Conservation (phyloP, 2,329 filamentous ascomycete species). For the Alternaria brassicicola region DNA sequence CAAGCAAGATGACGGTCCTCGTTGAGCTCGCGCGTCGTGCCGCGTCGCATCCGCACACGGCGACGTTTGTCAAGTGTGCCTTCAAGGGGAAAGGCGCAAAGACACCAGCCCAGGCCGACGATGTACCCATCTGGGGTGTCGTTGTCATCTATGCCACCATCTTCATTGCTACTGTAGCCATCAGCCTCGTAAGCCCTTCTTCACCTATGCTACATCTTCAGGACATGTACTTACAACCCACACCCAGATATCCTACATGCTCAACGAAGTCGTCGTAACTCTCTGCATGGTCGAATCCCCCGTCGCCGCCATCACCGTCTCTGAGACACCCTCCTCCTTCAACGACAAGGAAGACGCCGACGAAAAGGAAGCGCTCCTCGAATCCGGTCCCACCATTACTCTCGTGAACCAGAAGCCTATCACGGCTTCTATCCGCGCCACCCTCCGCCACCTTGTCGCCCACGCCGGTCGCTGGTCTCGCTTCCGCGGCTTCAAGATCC, state of each 20-base stretch:
- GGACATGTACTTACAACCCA: not conserved
- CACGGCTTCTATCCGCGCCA: conserved; percentile 64
- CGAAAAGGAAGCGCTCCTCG: conserved; percentile 46
- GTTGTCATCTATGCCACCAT: conserved; percentile 44
- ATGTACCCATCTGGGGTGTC: conserved; percentile 42
- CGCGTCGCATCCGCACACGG: conserved; percentile 33
- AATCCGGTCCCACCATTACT: conserved; percentile 49
- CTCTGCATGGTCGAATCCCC: conserved; percentile 69
- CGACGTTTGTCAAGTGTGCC: conserved; percentile 38
- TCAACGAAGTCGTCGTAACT: conserved; percentile 64
- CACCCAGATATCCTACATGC: conserved; percentile 59
- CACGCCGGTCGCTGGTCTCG: conserved; percentile 68
- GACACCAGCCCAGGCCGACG: conserved; percentile 4
- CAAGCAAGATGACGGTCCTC: conserved; percentile 29
- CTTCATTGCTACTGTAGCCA: conserved; percentile 50
- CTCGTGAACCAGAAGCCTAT: conserved; percentile 62
- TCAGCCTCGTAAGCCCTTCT: conserved; percentile 48
- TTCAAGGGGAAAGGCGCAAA: conserved; percentile 12
- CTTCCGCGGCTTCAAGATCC: conserved; percentile 70
- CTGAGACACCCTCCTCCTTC: conserved; percentile 52
- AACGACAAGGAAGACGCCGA: conserved; percentile 47
- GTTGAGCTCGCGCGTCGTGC: conserved; percentile 41
- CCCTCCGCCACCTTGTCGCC: conserved; percentile 66
- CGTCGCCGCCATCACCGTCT: conserved; percentile 57
- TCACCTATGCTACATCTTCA: not conserved